phyloP scores from a whole-genome alignment of 1,284 basidiomycete genomes.

The Rhodotorula sp. region DNA sequence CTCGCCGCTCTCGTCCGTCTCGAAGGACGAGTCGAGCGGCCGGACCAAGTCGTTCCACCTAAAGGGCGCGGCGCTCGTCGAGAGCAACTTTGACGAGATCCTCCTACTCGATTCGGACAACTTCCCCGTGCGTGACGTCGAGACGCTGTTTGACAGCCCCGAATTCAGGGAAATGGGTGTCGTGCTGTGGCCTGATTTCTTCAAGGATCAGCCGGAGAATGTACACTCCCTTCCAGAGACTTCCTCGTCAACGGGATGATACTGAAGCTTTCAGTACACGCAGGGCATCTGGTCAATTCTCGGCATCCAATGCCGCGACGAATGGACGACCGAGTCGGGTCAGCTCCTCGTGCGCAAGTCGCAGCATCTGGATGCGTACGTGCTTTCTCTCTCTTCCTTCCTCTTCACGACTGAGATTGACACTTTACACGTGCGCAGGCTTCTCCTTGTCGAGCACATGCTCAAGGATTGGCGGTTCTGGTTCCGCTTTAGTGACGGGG shows the following conservation, averaged over 20 bases:
- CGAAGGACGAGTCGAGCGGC: conserved; percentile 45
- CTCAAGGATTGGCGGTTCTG: conserved; percentile 54
- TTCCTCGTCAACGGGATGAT: neutral
- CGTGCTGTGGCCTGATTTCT: conserved; percentile 48
- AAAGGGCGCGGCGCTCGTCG: conserved; percentile 56
- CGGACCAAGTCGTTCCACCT: conserved; percentile 49
- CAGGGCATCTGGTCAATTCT: conserved; percentile 56
- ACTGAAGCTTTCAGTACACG: no score
- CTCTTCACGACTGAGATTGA: accelerated
- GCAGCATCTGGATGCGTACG: conserved; percentile 53
- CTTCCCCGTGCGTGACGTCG: conserved; percentile 49
- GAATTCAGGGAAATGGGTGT: conserved; percentile 52
- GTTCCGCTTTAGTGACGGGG: conserved; percentile 57
- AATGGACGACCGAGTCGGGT: conserved; percentile 57
- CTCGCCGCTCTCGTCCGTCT: conserved; percentile 50
- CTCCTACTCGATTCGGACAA: conserved; percentile 57
- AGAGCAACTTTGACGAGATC: conserved; percentile 54
- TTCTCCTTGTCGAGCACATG: conserved; percentile 55
- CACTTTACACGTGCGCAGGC: conserved; percentile 3
- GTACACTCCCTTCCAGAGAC: neutral
- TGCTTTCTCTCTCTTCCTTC: neutral
- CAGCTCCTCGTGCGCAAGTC: conserved; percentile 57
- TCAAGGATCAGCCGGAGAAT: conserved; percentile 51
- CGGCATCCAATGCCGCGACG: conserved; percentile 57
- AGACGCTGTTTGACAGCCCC: conserved; percentile 54